Conservation (phyloP, 129 eudicot genomes). For the Logfia minima region DNA sequence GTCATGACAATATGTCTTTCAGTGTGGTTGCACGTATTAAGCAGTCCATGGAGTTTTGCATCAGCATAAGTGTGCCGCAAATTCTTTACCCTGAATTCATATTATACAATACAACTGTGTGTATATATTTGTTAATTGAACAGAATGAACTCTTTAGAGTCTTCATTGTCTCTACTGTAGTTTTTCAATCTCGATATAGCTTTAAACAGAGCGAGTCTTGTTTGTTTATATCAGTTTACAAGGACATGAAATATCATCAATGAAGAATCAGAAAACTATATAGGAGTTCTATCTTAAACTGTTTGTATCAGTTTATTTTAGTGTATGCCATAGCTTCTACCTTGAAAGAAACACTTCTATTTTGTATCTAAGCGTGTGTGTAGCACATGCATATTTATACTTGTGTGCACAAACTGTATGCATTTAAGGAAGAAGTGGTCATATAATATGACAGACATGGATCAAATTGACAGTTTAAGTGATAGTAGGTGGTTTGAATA, state of each 20-base stretch:
- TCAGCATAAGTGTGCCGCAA: conserved; percentile 29
- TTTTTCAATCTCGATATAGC: not conserved
- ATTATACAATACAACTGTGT: conserved; percentile 27
- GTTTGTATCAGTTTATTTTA: not conserved
- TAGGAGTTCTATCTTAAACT: not conserved
- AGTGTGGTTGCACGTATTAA: conserved; percentile 66
- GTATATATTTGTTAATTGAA: conserved; percentile 34
- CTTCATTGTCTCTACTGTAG: conserved; percentile 17
- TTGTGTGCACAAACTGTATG: not conserved
- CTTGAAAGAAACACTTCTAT: not conserved
- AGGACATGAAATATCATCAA: not conserved
- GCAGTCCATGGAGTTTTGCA: conserved; percentile 71
- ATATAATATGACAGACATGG: not conserved
- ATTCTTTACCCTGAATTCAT: conserved; percentile 34
- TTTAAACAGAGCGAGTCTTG: not conserved
- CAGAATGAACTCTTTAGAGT: conserved; percentile 26
- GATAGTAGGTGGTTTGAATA: not conserved
- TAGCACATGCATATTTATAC: not conserved
- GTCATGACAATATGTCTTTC: conserved; percentile 70
- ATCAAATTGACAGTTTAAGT: too few species aligned
- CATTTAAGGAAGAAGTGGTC: not conserved
- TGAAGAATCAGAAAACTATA: not conserved
- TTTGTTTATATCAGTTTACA: conserved; percentile 20
- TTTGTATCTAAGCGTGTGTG: not conserved
- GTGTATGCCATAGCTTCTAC: not conserved